Conservation (phyloP, 257 asterid species). For the Craterostigma plantagineum region DNA sequence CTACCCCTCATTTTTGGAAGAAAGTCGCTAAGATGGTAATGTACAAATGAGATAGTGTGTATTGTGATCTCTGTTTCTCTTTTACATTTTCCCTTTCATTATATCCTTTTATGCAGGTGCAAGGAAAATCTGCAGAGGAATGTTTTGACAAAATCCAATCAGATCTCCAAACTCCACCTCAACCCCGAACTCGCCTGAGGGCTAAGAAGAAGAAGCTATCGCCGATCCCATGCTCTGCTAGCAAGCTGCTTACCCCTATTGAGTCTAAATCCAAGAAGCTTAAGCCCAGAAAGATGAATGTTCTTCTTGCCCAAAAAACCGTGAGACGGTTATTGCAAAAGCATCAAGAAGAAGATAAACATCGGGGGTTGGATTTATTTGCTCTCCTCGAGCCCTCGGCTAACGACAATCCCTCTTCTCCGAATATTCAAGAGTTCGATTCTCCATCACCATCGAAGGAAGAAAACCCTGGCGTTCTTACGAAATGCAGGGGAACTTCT, state of each 20-base stretch:
- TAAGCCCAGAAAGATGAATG: slow-evolving; percentile 18
- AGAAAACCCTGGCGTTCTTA: slow-evolving; percentile 12
- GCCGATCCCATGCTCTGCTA: slow-evolving; percentile 32
- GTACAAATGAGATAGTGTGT: background rate
- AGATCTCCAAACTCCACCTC: slow-evolving; percentile 61
- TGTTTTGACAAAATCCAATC: slow-evolving; percentile 61
- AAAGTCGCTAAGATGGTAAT: slow-evolving; percentile 71
- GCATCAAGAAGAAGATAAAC: slow-evolving; percentile 32
- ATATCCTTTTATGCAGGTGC: slow-evolving; percentile 37
- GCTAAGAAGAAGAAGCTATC: slow-evolving; percentile 20
- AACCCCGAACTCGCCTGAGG: slow-evolving; percentile 43
- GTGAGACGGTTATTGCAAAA: slow-evolving; percentile 42
- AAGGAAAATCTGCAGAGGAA: slow-evolving; percentile 81
- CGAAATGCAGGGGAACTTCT: too few species aligned
- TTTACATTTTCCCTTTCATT: slow-evolving; percentile 7
- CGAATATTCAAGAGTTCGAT: slow-evolving; percentile 12
- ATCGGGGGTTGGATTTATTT: slow-evolving; percentile 41
- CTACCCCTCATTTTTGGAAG: slow-evolving; percentile 91
- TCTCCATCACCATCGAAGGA: slow-evolving; percentile 27
- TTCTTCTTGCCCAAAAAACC: slow-evolving; percentile 33
- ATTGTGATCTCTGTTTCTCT: background rate
- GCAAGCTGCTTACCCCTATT: slow-evolving; percentile 33
- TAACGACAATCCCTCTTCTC: slow-evolving; percentile 11
- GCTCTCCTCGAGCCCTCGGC: slow-evolving; percentile 40
- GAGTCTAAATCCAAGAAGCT: slow-evolving; percentile 20